Percentiles rank a stretch among this genome's conserved stretches.
Evolutionary conservation across 2,329 filamentous ascomycete species (phyloP).

Genomic region (Aspergillus carbonarius): DNA sequence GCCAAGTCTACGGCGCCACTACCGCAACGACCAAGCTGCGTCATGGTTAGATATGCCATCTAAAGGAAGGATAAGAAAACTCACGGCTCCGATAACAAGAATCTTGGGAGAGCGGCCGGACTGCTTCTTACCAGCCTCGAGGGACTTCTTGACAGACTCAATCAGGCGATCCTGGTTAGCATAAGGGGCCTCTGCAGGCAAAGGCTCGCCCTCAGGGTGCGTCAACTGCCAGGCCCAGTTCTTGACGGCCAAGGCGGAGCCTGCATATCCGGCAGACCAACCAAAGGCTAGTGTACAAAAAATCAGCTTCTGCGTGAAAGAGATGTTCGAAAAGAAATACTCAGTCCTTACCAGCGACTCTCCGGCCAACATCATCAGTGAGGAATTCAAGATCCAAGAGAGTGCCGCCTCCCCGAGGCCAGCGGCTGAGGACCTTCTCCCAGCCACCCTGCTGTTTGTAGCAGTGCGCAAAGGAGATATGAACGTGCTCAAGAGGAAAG

Average conservation of each 20-base stretch:
- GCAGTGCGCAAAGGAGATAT: conserved; percentile 71
- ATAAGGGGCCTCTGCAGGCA: conserved; percentile 59
- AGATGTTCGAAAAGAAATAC: neutral
- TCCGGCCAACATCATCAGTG: conserved; percentile 67
- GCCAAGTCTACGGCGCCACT: conserved; percentile 80
- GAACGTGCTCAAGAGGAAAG: conserved; percentile 68
- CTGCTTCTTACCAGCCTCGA: conserved; percentile 66
- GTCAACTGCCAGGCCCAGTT: conserved; percentile 81
- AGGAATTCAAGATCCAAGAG: conserved; percentile 89
- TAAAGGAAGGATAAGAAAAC: conserved; percentile 16
- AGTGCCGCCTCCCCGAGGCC: conserved; percentile 71
- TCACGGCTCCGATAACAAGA: conserved; percentile 75
- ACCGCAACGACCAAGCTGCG: conserved; percentile 65
- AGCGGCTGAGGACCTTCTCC: conserved; percentile 76
- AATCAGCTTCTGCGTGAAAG: conserved; percentile 5
- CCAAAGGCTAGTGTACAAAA: conserved; percentile 40
- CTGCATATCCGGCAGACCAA: conserved; percentile 73
- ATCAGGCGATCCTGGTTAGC: conserved; percentile 74
- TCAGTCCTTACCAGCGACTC: conserved; percentile 39
- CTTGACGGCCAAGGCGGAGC: conserved; percentile 71
- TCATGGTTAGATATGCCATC: neutral
- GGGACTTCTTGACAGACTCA: conserved; percentile 68
- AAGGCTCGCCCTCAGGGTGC: conserved; percentile 63
- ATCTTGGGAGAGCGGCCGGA: conserved; percentile 68
- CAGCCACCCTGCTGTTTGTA: conserved; percentile 77